These are phyloP conservation scores for Capsicum chinense DNA, from an alignment of 257 asterid species.

Conservation along the genomic window DNA sequence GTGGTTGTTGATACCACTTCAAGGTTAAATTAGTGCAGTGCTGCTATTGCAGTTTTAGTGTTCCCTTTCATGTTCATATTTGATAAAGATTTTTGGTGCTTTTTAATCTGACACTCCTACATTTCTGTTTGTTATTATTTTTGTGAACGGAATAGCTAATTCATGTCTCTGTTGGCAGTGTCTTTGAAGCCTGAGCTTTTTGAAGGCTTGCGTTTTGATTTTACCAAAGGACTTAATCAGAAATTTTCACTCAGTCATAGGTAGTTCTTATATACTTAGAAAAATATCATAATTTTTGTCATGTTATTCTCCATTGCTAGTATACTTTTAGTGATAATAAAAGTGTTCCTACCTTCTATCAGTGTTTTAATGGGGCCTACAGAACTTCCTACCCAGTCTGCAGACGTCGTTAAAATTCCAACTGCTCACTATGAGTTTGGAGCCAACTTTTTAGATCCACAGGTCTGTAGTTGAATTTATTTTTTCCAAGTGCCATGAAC, in stretches of 20 bases:
- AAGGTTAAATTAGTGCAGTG: not conserved
- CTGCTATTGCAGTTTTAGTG: not conserved
- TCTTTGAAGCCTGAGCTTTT: slow-evolving; percentile 97
- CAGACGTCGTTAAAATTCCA: slow-evolving; percentile 85
- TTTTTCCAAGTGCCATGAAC: slow-evolving; percentile 14
- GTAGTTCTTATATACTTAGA: slow-evolving; percentile 42
- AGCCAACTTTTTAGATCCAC: slow-evolving; percentile 88
- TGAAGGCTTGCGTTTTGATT: slow-evolving; percentile 98
- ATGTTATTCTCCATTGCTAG: not conserved
- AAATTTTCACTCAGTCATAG: slow-evolving; percentile 94
- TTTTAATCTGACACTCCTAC: not conserved
- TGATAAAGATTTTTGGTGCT: not conserved
- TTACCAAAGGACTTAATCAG: slow-evolving; percentile 88
- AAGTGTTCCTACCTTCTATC: slow-evolving; percentile 34
- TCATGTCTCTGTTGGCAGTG: slow-evolving; percentile 62
- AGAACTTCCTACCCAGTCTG: slow-evolving; percentile 88
- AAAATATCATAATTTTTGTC: not conserved
- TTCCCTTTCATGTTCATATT: slow-evolving; percentile 7
- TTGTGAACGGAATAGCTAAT: not conserved
- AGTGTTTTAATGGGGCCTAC: slow-evolving; percentile 98
- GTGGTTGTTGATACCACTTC: not conserved
- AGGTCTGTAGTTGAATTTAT: slow-evolving; percentile 45
- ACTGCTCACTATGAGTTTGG: slow-evolving; percentile 95
- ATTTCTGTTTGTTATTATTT: not conserved
- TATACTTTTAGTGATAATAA: slow-evolving; percentile 3